Evolutionary conservation across 495 filamentous ascomycete genomes (phyloP).

Genomic region (Daldinia bambusicola): DNA sequence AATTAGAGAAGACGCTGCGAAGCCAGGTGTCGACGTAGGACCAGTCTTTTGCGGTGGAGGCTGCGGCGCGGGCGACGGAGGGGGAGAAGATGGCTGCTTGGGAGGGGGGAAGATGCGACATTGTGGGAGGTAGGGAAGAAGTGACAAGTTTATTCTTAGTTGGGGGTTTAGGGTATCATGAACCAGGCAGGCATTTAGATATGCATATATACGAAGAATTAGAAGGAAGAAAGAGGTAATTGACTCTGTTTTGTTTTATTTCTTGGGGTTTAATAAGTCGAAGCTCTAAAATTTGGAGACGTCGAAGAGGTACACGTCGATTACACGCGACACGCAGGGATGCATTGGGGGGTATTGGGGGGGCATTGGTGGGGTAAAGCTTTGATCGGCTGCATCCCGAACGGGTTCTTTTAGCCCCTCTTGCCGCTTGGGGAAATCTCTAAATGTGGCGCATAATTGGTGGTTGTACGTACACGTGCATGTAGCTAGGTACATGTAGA

Average conservation of each 20-base stretch:
- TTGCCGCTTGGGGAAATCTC: conserved; percentile 23
- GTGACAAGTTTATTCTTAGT: background rate
- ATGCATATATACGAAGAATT: background rate
- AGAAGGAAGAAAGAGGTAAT: background rate
- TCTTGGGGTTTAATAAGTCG: background rate
- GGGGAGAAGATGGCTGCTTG: conserved; percentile 74
- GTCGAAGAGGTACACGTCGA: conserved; percentile 9
- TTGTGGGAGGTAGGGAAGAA: conserved; percentile 36
- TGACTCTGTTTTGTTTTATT: background rate
- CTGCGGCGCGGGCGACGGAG: conserved; percentile 71
- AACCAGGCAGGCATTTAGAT: too few species aligned
- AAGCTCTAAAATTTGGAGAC: conserved; percentile 2
- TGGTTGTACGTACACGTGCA: too few species aligned
- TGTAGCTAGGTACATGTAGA: too few species aligned
- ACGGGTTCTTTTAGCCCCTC: conserved; percentile 30
- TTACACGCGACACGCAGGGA: conserved; percentile 34
- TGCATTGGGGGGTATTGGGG: background rate
- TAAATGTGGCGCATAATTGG: conserved; percentile 17
- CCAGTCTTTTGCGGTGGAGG: conserved; percentile 82
- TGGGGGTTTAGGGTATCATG: too few species aligned
- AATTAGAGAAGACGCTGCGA: conserved; percentile 54
- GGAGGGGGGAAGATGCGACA: conserved; percentile 63
- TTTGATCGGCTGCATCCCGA: conserved; percentile 1
- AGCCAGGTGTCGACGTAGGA: conserved; percentile 87
- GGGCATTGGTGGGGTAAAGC: conserved; percentile 29